phyloP scores from a whole-genome alignment of 306 rosid species.

The Ormosia semicastrata region DNA sequence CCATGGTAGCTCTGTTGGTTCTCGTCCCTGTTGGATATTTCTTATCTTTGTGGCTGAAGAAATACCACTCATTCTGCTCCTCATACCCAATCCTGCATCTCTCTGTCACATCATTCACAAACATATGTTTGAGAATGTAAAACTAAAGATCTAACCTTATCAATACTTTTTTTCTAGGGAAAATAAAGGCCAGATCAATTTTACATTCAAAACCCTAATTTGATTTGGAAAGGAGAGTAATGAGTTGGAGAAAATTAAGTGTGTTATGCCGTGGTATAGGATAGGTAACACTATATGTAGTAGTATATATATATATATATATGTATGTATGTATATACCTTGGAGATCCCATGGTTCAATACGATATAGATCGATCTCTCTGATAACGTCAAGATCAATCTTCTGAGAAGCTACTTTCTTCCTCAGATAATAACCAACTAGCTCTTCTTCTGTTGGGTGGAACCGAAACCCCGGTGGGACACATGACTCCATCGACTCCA shows the following conservation, averaged over 20 bases:
- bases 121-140: neutral
- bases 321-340: neutral
- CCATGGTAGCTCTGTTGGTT: slow-evolving; percentile 85
- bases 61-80: slow-evolving; percentile 93
- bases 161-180: neutral
- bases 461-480: slow-evolving; percentile 49
- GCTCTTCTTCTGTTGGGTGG: slow-evolving; percentile 27
- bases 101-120: slow-evolving; percentile 44
- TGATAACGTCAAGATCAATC: slow-evolving; percentile 54
- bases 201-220: slow-evolving; percentile 36
- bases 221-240: neutral
- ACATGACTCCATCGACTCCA: slow-evolving; percentile 76
- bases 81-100: slow-evolving; percentile 92
- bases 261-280: neutral
- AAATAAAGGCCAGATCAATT: neutral
- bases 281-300: neutral
- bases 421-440: neutral
- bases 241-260: neutral
- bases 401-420: slow-evolving; percentile 33
- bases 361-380: slow-evolving; percentile 4
- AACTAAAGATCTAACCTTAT: neutral
- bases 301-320: neutral
- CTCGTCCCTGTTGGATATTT: slow-evolving; percentile 98
- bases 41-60: slow-evolving; percentile 95
- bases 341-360: slow-evolving; percentile 21